Evolutionary conservation across 176 grass and related monocot species (phyloP), one percentile per base, ranked within the genome.

Genomic region (Microstegium vimineum): DNA sequence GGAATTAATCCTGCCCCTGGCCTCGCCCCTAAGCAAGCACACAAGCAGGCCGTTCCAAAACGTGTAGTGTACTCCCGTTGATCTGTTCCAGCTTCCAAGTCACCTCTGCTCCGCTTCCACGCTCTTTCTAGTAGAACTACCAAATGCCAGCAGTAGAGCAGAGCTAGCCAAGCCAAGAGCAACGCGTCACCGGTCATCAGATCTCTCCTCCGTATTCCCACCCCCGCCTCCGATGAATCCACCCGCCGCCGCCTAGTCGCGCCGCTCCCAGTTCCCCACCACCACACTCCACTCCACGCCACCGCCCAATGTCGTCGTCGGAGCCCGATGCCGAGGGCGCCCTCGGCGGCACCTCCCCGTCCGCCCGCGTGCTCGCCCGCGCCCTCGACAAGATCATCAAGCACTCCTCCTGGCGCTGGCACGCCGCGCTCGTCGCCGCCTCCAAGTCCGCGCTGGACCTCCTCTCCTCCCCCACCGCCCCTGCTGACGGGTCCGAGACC

Each of bases 351-450:
- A 31, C 80, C 26, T 93, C 90, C 40, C 80, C 78, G 8, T 84
- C 87, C n/a, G 81, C 68, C 67, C 92, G 95, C 51, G 74, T 95
- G 81, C 84, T 95, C 42, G 85, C 78, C 45, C 95, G 88, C 51
- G 87, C 90, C 73, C 92, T 98, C 51, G 95, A 98, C 90, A 98
- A 95, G 92, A 85, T 98, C 86, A 92, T 94, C 86, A 98, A 98
- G 81, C 92, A 98, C 84, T 94, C 95, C 45, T 86, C 92, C 51
- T 98, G 95, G 90, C 84, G 90, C 68, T 88, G 90, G 57, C 95
- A 98, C 89, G 84, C 92, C 40, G 74, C 89, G 10, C 92, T 98
- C 66, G 92, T 98, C 70, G 75, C 95, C 79, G 86, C 95, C 32
- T 88, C 88, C 80, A 98, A 98, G 80, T 86, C 92, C 22, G 89